Percentiles rank a stretch among this genome's conserved stretches.
phyloP scores from a whole-genome alignment of 2,329 filamentous ascomycete genomes.

The Aspergillus fumigatiaffinis region DNA sequence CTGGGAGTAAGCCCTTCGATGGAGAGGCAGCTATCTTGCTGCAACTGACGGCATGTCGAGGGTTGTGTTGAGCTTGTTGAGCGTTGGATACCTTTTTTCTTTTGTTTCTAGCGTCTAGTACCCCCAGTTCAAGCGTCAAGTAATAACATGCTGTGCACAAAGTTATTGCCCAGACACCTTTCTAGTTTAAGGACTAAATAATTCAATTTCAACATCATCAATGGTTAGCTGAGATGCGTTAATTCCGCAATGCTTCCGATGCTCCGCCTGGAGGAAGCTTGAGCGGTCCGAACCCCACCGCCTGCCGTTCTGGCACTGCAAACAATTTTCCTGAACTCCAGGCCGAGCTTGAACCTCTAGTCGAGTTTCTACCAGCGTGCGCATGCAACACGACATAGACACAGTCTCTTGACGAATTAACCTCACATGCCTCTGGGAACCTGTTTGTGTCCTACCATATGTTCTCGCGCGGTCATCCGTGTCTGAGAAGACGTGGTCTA shows the following conservation, averaged over 20 bases:
- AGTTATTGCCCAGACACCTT: not conserved
- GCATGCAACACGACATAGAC: not conserved
- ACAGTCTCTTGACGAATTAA: conserved; percentile 3
- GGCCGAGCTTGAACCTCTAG: conserved; percentile 3
- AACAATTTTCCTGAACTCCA: conserved; percentile 19
- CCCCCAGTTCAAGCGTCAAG: not conserved
- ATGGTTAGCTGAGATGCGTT: not conserved
- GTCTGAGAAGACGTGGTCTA: conserved; percentile 38
- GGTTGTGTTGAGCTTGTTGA: not conserved
- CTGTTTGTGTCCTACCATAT: conserved; percentile 27
- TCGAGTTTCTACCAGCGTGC: not conserved
- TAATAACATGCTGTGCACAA: not conserved
- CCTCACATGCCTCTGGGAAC: conserved; percentile 16
- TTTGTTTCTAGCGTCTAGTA: not conserved
- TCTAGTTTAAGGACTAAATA: not conserved
- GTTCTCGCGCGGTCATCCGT: conserved; percentile 41
- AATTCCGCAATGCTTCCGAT: not conserved
- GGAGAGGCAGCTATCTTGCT: not conserved
- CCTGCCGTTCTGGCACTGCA: conserved; percentile 17
- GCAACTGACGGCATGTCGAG: not conserved
- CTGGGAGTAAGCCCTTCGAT: not conserved
- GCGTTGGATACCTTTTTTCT: not conserved
- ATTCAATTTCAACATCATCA: not conserved
- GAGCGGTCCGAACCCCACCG: conserved; percentile 12
- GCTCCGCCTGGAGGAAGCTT: not conserved